phyloP scores from a whole-genome alignment of 805 yeast genomes.

The Metschnikowia corniflorae region DNA sequence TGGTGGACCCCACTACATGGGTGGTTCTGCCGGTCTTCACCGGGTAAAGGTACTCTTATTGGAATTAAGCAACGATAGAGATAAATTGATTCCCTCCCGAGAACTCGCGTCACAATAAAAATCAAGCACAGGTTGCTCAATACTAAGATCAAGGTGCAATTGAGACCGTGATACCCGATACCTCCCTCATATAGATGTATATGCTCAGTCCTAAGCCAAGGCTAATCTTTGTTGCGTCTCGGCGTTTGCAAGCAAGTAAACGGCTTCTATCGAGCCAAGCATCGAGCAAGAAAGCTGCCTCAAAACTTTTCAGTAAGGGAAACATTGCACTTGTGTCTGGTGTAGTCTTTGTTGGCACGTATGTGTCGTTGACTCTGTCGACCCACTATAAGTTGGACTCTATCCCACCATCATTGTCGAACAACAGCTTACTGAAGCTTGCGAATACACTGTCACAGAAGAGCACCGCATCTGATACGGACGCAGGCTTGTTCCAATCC shows the following conservation, averaged over 20 bases:
- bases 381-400: constrained; percentile 42
- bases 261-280: constrained; percentile 9
- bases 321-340: constrained; percentile 42
- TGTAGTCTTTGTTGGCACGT: constrained; percentile 41
- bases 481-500: constrained; percentile 28
- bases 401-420: constrained; percentile 23
- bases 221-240: constrained; percentile 16
- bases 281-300: constrained; percentile 5
- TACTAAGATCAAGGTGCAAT: no score
- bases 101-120: no score
- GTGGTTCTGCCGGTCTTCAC: no score
- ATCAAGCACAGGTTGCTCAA: no score
- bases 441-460: constrained; percentile 4
- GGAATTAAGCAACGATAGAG: no score
- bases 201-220: constrained; percentile 15
- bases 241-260: constrained; percentile 14
- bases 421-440: constrained; percentile 15
- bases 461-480: constrained; percentile 11
- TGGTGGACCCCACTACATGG: no score
- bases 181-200: constrained; percentile 8
- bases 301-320: constrained; percentile 22
- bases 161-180: not conserved
- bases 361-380: constrained; percentile 36
- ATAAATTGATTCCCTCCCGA: no score
- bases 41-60: no score